Evolutionary conservation across 148 eudicot species (phyloP).

Genomic region (Selenicereus undatus): DNA sequence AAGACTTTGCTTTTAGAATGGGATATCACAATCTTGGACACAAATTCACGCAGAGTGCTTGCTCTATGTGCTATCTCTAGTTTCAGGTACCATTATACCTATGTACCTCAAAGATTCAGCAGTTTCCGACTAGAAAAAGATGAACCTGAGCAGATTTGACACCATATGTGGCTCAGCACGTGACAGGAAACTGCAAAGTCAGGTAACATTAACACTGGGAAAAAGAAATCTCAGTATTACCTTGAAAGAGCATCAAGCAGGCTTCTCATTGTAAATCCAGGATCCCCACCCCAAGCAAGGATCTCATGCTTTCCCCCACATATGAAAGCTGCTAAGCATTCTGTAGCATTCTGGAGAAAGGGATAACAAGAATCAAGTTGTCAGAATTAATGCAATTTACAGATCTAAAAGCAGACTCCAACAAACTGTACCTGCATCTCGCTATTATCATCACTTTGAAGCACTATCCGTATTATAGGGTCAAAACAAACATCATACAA

Average conservation of each 20-base stretch:
- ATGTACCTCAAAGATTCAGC: no score
- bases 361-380: slow-evolving; percentile 11
- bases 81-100: no score
- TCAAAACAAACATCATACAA: slow-evolving; percentile 76
- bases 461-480: slow-evolving; percentile 62
- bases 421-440: slow-evolving; percentile 71
- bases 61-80: no score
- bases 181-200: no score
- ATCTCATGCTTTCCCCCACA: slow-evolving; percentile 74
- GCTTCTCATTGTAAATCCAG: slow-evolving; percentile 87
- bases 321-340: slow-evolving; percentile 83
- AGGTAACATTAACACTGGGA: background rate
- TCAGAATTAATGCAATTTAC: background rate
- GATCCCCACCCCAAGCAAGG: slow-evolving; percentile 90
- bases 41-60: no score
- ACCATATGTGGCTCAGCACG: no score
- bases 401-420: background rate
- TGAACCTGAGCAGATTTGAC: no score
- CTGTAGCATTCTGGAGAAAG: slow-evolving; percentile 75
- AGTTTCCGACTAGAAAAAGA: no score
- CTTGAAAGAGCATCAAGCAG: slow-evolving; percentile 95
- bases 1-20: no score
- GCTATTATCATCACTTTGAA: slow-evolving; percentile 79
- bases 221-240: slow-evolving; percentile 42
- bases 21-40: no score